Base-by-base conservation (phyloP, 306 rosid species). In the Quercus suber region DNA sequence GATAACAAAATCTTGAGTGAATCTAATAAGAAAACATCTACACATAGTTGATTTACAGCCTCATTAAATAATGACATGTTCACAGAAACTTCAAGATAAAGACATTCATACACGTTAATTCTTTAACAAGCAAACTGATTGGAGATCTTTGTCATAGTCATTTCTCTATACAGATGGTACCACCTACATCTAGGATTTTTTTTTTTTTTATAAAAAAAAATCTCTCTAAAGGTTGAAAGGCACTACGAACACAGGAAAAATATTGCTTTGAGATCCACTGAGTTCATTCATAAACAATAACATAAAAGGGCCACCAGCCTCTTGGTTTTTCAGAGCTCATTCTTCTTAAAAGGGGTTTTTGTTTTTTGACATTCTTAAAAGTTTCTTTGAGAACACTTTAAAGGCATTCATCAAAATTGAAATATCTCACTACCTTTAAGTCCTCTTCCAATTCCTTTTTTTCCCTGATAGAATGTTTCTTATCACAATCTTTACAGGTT, bases 401-500 rank as follows among this genome's bases (percentile, higher is more conserved):
- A 73, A 25, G 25, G 52, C 5, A 51, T 63, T 35, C 28, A 55
- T 64, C 59, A 8, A 15, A 8, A 63, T 72, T 79, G 3, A 19
- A 65, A n/a, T 7, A 9, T 58, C 55, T 77, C 31, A 27, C 63
- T 80, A 89, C 94, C 86, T 83, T 82, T 28, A 75, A 41, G 59
- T 89, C 93, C 14, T 81, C 87, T 78, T 84, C 90, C 31, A 79
- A 20, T 73, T 86, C 86, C 82, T 58, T 78, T 73, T 87, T 80
- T 81, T 83, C 79, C 82, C 68, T 78, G 74, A 69, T 23, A 78
- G 78, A 57, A 64, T 77, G 77, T 71, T 74, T 86, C 69, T 74
- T 79, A 59, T 80, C 73, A 7, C 67, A 73, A 18, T 43, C 65
- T 52, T 55, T 87, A 81, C 49, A 60, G n/a, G 67, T 59, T 75